Conservation (phyloP, 768 basidiomycete genomes). For the Fomitopsis serialis region DNA sequence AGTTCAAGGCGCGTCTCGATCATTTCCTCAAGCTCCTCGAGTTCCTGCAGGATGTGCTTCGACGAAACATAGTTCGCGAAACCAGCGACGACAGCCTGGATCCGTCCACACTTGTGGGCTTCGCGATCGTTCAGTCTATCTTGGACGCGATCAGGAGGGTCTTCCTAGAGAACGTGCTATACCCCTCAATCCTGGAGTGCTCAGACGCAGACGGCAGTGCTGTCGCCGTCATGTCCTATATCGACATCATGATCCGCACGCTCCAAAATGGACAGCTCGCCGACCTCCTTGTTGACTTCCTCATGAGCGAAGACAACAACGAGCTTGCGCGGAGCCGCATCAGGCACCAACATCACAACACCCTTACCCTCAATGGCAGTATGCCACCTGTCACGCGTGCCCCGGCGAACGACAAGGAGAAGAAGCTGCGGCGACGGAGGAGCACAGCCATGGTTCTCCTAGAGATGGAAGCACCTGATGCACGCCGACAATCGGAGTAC, state of each 20-base stretch:
- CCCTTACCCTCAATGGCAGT: constrained; percentile 35
- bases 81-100: constrained; percentile 39
- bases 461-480: constrained; percentile 75
- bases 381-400: constrained; percentile 27
- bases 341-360: constrained; percentile 27
- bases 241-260: constrained; percentile 82
- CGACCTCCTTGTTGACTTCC: constrained; percentile 69
- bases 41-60: constrained; percentile 85
- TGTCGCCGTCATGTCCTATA: constrained; percentile 92
- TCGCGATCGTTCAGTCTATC: constrained; percentile 79
- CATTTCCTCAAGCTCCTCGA: constrained; percentile 89
- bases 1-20: constrained; percentile 77
- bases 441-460: constrained; percentile 91
- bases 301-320: constrained; percentile 75
- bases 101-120: constrained; percentile 63
- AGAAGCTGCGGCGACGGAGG: constrained; percentile 56
- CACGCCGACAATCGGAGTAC: constrained; percentile 70
- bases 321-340: constrained; percentile 46
- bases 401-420: constrained; percentile 32
- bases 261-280: constrained; percentile 64
- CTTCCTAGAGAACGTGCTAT: constrained; percentile 90
- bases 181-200: constrained; percentile 90
- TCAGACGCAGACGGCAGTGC: constrained; percentile 93
- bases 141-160: constrained; percentile 77
- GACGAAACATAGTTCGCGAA: constrained; percentile 49